Conservation (phyloP, 768 basidiomycete genomes). For the Lactarius deliciosus region DNA sequence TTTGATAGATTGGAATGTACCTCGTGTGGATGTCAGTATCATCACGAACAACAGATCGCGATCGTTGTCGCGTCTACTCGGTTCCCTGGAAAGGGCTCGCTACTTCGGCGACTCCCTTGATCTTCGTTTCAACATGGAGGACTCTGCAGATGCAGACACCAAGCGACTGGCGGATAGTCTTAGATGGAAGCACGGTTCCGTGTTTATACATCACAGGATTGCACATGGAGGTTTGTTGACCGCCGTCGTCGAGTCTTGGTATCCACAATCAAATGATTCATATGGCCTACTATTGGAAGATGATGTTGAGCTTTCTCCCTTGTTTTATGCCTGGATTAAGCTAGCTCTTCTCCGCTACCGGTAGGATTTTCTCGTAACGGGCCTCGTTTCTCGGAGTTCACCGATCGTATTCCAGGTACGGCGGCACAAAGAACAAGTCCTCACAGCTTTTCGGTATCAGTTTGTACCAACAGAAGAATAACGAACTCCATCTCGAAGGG, state of each 20-base stretch:
- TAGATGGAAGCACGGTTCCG: constrained; percentile 58
- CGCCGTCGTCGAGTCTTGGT: constrained; percentile 89
- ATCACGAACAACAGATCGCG: constrained; percentile 75
- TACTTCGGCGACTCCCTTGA: constrained; percentile 71
- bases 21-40: constrained; percentile 65
- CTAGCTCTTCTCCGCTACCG: constrained; percentile 76
- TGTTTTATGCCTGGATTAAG: constrained; percentile 86
- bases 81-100: constrained; percentile 54
- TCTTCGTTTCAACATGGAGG: constrained; percentile 73
- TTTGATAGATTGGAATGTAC: constrained; percentile 68
- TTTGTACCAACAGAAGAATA: constrained; percentile 81
- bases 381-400: constrained; percentile 9
- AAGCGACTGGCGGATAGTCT: constrained; percentile 49
- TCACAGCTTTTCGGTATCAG: constrained; percentile 72
- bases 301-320: constrained; percentile 79
- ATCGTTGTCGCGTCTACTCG: constrained; percentile 66
- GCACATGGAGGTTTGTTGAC: constrained; percentile 78
- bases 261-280: constrained; percentile 66
- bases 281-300: constrained; percentile 85
- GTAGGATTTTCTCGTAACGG: constrained; percentile 37
- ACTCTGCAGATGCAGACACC: constrained; percentile 65
- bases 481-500: constrained; percentile 69
- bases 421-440: constrained; percentile 41
- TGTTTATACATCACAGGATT: constrained; percentile 68
- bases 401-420: constrained; percentile 52